These are phyloP conservation scores for Macrophomina phaseolina DNA, from an alignment of 2,329 filamentous ascomycete species.

Conservation along the genomic window DNA sequence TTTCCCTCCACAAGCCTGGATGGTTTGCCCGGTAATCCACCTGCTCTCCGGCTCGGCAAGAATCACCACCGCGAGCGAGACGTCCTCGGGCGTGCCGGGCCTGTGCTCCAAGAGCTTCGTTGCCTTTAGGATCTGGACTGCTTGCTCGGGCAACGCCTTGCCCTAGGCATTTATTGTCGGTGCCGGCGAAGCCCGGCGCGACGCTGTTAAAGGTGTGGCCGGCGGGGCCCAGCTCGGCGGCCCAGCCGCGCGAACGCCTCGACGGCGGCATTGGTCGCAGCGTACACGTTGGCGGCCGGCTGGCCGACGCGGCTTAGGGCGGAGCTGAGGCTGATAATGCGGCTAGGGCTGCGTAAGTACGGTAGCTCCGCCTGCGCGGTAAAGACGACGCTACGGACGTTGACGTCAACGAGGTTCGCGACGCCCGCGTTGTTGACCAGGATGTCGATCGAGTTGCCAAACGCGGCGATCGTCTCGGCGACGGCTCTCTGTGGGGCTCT, in stretches of 20 bases:
- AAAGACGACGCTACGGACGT: conserved; percentile 92
- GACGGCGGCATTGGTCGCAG: conserved; percentile 77
- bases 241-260: background rate
- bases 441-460: conserved; percentile 81
- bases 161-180: background rate
- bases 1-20: background rate
- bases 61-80: background rate
- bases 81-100: background rate
- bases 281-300: conserved; percentile 87
- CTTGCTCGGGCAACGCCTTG: background rate
- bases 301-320: conserved; percentile 90
- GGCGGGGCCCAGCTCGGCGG: background rate
- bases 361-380: conserved; percentile 92
- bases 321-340: conserved; percentile 94
- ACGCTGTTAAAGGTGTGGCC: conserved; percentile 2
- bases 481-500: conserved; percentile 76
- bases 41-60: conserved; percentile 11
- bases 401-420: conserved; percentile 87
- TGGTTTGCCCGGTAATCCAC: conserved; percentile 16
- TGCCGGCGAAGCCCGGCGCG: conserved; percentile 6
- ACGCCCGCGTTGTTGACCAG: conserved; percentile 97
- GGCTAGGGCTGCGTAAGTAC: conserved; percentile 78
- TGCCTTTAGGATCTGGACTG: background rate
- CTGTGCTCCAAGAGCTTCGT: too few relatives aligned
- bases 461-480: conserved; percentile 41